Base-by-base conservation (phyloP, 192 early-diverging fungal genomes). In the Irineochytrium annulatum region DNA sequence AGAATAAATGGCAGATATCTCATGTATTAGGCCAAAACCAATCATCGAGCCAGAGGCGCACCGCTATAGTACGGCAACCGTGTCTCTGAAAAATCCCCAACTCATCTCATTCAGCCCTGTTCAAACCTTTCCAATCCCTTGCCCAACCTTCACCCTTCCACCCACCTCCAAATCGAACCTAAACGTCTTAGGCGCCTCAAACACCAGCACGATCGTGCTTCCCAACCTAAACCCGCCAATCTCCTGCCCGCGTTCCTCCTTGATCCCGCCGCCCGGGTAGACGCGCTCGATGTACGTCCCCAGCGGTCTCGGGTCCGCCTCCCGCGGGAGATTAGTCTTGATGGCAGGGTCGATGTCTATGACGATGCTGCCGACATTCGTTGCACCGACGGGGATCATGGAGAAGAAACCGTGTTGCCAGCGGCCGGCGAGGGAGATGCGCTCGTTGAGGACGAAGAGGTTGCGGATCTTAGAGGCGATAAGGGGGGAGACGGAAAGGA, bases 381-480 rank as follows among this genome's bases (percentile, higher is more conserved):
- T 99, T 0, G 97, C 95, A 0, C 92, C 97, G 2, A 99, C 95
- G 0, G 95, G 91, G 31, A 92, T 86, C 91, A 96, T 94, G 0
- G 90, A 87, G 67, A 99, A 98, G 71, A 95, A 93, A 17, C 94
- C 95, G 67, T 94, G 78, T 48, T 78, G 76, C 97, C 95, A 98
- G 59, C 86, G 80, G 33, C 97, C 97, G 34, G 95, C 55, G 56
- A 99, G 68, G 0, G 89, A 91, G 3, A 99, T 93, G 27, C 97
- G 86, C 72, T 99, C 97, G 71, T 99, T 99, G 39, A 98, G 73
- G 16, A 92, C 91, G 77, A 99, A 99, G 56, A 99, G 66, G 62
- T 95, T 89, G 39, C 84, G 80, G 60, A 99, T 77, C 39, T 84
- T 73, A 30, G 80, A 82, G 3, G 91, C 90, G 69, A 97, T 88